Percentiles rank a stretch among this genome's conserved stretches.
phyloP scores from a whole-genome alignment of 75 land plant genomes.

The Selaginella tamariscina region DNA sequence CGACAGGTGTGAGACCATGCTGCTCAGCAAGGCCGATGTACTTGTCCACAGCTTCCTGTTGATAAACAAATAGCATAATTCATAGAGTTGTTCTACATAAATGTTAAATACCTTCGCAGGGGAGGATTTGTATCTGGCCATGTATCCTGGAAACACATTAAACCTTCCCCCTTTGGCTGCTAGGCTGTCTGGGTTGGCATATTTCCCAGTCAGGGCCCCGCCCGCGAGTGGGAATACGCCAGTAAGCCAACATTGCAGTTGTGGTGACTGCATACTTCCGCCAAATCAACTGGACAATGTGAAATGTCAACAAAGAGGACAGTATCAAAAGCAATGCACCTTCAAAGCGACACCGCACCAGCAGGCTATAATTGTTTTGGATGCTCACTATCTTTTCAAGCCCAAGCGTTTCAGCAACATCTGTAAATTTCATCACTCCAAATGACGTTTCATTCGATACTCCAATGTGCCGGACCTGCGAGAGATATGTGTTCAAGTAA shows the following conservation, averaged over 20 bases:
- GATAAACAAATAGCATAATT: not conserved
- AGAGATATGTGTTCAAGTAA: not conserved
- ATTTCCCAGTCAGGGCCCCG: constrained; percentile 72
- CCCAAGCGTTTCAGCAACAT: constrained; percentile 63
- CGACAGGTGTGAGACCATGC: constrained; percentile 53
- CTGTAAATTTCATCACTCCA: constrained; percentile 93
- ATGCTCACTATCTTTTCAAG: constrained; percentile 96
- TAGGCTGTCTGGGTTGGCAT: constrained; percentile 41
- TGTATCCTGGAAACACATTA: constrained; percentile 83
- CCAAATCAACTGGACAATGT: constrained; percentile 58
- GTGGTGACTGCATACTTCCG: constrained; percentile 87
- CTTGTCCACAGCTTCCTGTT: constrained; percentile 62
- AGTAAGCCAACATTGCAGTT: constrained; percentile 83
- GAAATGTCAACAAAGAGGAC: not conserved
- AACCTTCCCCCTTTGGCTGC: constrained; percentile 56
- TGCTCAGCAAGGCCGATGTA: constrained; percentile 56
- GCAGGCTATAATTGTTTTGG: constrained; percentile 79
- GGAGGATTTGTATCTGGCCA: constrained; percentile 80
- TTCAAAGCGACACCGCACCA: constrained; percentile 68
- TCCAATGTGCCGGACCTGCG: constrained; percentile 84
- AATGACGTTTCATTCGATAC: constrained; percentile 96
- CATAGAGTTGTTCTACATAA: not conserved
- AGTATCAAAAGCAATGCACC: constrained; percentile 22
- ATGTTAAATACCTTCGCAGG: constrained; percentile 46
- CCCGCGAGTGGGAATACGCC: constrained; percentile 90